Evolutionary conservation across 2,329 filamentous ascomycete genomes (phyloP).

Genomic region (Trichoderma asperellum): DNA sequence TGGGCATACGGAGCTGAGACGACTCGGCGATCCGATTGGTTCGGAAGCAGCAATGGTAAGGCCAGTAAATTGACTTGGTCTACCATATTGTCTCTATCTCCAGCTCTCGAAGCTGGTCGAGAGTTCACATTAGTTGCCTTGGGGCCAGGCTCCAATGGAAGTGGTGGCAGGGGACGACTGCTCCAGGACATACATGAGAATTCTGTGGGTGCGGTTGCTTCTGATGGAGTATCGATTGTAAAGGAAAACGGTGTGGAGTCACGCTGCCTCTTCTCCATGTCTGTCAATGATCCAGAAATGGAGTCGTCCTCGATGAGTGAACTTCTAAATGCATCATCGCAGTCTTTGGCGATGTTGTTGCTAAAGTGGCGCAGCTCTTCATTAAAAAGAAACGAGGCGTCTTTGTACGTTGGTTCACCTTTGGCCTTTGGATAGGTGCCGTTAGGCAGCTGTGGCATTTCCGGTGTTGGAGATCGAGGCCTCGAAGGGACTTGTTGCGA

Average conservation of each 20-base stretch:
- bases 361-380: constrained; percentile 86
- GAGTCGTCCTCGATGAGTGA: constrained; percentile 51
- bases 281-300: constrained; percentile 41
- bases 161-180: constrained; percentile 55
- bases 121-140: constrained; percentile 32
- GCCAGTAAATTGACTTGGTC: constrained; percentile 39
- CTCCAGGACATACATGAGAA: constrained; percentile 48
- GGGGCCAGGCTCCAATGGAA: constrained; percentile 43
- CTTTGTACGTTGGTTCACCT: constrained; percentile 32
- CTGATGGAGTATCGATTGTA: constrained; percentile 43
- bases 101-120: constrained; percentile 37
- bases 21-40: constrained; percentile 49
- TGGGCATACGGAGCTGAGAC: constrained; percentile 57
- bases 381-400: constrained; percentile 51
- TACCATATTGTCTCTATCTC: background rate
- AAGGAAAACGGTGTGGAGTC: constrained; percentile 51
- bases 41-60: constrained; percentile 40
- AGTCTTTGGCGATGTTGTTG: constrained; percentile 82
- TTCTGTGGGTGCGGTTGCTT: constrained; percentile 38
- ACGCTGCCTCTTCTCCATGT: constrained; percentile 39
- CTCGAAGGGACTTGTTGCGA: constrained; percentile 32
- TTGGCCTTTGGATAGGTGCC: constrained; percentile 36
- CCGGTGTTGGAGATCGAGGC: constrained; percentile 38
- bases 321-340: constrained; percentile 89
- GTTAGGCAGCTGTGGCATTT: constrained; percentile 36